A percentile compares a stretch with the other conserved stretches of the same genome.
Evolutionary conservation across 108 stramenopile genomes (phyloP).

Genomic region (Epithemia pelagica): DNA sequence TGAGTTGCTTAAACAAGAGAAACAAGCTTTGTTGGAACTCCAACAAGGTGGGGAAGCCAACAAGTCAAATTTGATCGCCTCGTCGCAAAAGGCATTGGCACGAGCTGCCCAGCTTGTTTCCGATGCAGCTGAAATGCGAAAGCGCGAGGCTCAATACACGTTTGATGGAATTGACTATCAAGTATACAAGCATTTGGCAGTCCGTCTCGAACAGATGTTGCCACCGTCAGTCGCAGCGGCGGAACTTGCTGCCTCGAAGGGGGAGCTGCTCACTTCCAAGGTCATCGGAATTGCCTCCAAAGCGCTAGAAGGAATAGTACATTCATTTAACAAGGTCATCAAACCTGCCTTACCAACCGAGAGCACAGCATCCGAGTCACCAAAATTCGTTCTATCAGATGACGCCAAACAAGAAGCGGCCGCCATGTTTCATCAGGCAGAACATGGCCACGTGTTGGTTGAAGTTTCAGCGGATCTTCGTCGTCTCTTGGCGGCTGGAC

Average conservation of each 20-base stretch:
- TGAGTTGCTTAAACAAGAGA: conserved; percentile 70
- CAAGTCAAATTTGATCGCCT: conserved; percentile 50
- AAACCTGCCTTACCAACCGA: conserved; percentile 41
- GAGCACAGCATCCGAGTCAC: conserved; percentile 10
- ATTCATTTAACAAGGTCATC: conserved; percentile 43
- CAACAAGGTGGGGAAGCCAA: conserved; percentile 71
- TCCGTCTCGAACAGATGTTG: conserved; percentile 56
- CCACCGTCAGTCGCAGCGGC: conserved; percentile 46
- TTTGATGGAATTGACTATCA: conserved; percentile 61
- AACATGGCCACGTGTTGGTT: conserved; percentile 55
- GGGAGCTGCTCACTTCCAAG: conserved; percentile 66
- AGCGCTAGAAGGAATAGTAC: conserved; percentile 50
- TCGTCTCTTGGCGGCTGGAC: conserved; percentile 68
- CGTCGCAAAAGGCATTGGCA: conserved; percentile 76
- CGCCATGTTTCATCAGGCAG: conserved; percentile 62
- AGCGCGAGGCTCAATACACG: conserved; percentile 57
- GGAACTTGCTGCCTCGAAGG: conserved; percentile 74
- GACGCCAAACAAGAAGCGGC: conserved; percentile 60
- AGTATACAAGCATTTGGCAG: conserved; percentile 44
- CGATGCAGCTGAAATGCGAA: conserved; percentile 70
- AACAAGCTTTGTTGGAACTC: conserved; percentile 61
- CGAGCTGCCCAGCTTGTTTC: conserved; percentile 68
- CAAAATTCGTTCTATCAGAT: conserved; percentile 31
- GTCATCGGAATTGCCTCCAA: conserved; percentile 67
- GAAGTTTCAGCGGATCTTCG: conserved; percentile 53